Percentiles rank a stretch among this genome's conserved stretches.
phyloP scores from a whole-genome alignment of 257 asterid species.

The Solanum gandarillasii region DNA sequence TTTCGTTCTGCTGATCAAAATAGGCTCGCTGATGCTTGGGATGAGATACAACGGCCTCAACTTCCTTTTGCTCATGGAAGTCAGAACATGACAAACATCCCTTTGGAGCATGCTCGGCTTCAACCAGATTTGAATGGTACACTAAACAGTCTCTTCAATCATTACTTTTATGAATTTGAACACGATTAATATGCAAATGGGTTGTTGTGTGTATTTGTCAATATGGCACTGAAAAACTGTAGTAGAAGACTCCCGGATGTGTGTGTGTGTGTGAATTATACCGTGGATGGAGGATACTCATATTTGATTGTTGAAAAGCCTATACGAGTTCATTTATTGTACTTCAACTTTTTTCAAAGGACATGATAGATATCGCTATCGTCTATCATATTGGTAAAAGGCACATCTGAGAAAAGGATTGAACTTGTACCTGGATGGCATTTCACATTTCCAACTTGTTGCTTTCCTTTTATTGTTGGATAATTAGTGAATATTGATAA shows the following conservation, averaged over 20 bases:
- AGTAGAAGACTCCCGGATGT: background rate
- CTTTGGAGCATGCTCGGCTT: constrained; percentile 39
- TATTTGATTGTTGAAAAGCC: background rate
- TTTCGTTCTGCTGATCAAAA: constrained; percentile 68
- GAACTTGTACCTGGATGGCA: background rate
- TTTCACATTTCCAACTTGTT: background rate
- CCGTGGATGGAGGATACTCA: background rate
- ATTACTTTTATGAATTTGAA: background rate
- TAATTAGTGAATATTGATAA: background rate
- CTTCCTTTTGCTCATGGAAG: constrained; percentile 34
- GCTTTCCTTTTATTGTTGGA: background rate
- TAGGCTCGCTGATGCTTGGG: constrained; percentile 86
- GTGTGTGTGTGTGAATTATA: background rate
- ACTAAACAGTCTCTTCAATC: background rate
- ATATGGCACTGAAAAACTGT: background rate
- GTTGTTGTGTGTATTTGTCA: background rate
- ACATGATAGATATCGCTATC: background rate
- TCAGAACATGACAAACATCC: constrained; percentile 40
- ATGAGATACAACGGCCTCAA: constrained; percentile 79
- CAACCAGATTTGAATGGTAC: constrained; percentile 70
- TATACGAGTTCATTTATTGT: background rate
- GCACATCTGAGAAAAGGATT: background rate
- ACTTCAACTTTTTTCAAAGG: background rate
- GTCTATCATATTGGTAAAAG: background rate
- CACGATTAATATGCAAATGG: background rate